Conservation (phyloP, 2,329 filamentous ascomycete species). For the Leptographium galeiforme region DNA sequence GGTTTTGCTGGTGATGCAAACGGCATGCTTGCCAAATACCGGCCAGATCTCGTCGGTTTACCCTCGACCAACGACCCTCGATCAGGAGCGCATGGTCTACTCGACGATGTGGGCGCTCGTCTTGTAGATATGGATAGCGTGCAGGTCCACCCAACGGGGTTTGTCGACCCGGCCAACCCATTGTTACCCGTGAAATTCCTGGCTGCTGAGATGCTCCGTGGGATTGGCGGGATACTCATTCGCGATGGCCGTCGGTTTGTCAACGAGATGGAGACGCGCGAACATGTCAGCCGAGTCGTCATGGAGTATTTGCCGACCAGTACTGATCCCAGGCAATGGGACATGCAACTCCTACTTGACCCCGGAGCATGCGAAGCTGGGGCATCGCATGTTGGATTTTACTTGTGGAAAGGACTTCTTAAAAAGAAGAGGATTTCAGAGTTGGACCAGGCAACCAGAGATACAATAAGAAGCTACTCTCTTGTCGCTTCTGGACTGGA, state of each 20-base stretch:
- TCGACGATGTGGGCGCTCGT: slow-evolving; percentile 83
- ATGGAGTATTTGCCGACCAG: neutral
- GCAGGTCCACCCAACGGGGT: slow-evolving; percentile 94
- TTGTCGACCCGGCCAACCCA: slow-evolving; percentile 95
- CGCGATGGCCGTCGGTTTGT: slow-evolving; percentile 89
- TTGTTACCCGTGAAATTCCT: slow-evolving; percentile 97
- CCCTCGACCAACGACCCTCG: slow-evolving; percentile 65
- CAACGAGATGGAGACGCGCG: slow-evolving; percentile 94
- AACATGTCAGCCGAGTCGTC: slow-evolving; percentile 99
- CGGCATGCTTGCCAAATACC: slow-evolving; percentile 84
- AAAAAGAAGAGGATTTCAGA: slow-evolving; percentile 94
- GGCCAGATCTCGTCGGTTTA: slow-evolving; percentile 82
- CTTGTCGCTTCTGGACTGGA: slow-evolving; percentile 86
- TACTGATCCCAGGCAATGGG: slow-evolving; percentile 39
- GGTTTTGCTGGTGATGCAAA: slow-evolving; percentile 94
- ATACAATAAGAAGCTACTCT: slow-evolving; percentile 89
- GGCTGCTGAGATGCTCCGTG: slow-evolving; percentile 93
- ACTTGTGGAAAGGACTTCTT: slow-evolving; percentile 95
- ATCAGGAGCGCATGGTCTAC: slow-evolving; percentile 50
- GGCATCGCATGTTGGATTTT: slow-evolving; percentile 98
- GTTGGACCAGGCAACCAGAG: slow-evolving; percentile 74
- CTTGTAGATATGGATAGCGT: slow-evolving; percentile 99
- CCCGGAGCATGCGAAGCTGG: slow-evolving; percentile 95
- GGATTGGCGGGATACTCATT: slow-evolving; percentile 90
- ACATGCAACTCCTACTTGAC: slow-evolving; percentile 91